phyloP scores from a whole-genome alignment of 805 yeast genomes.

The Phaffomyces thermotolerans region DNA sequence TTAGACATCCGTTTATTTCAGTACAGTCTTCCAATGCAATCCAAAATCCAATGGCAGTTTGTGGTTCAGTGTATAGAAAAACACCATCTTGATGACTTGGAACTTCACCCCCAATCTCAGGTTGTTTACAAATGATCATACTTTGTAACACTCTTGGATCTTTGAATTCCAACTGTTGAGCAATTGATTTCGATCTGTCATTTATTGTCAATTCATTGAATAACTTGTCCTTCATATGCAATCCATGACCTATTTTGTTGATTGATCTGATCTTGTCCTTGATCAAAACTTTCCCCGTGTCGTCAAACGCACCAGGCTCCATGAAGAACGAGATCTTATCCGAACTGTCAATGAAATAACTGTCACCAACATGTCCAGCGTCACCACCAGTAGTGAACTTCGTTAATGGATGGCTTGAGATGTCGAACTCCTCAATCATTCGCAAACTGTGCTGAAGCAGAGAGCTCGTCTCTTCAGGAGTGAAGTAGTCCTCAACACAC shows the following conservation, averaged over 20 bases:
- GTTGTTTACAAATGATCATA: slow-evolving; percentile 76
- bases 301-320: slow-evolving; percentile 59
- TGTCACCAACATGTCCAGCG: slow-evolving; percentile 62
- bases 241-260: slow-evolving; percentile 75
- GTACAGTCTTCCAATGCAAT: slow-evolving; percentile 73
- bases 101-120: slow-evolving; percentile 63
- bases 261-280: slow-evolving; percentile 50
- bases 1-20: slow-evolving; percentile 56
- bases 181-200: slow-evolving; percentile 42
- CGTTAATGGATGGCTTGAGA: slow-evolving; percentile 57
- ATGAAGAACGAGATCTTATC: slow-evolving; percentile 65
- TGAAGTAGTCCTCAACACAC: slow-evolving; percentile 49
- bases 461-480: slow-evolving; percentile 30
- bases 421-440: slow-evolving; percentile 43
- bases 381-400: slow-evolving; percentile 53
- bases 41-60: slow-evolving; percentile 73
- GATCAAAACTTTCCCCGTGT: slow-evolving; percentile 36
- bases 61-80: slow-evolving; percentile 66
- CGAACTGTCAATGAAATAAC: slow-evolving; percentile 60
- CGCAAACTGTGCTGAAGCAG: slow-evolving; percentile 37
- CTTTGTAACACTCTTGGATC: slow-evolving; percentile 73
- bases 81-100: slow-evolving; percentile 75
- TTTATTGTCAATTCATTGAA: slow-evolving; percentile 47
- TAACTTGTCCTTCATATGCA: slow-evolving; percentile 47
- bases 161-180: slow-evolving; percentile 40